Evolutionary conservation across 164 flowering plant species (phyloP), one percentile per base, ranked within the genome.

Genomic region (Magnolia sinica): DNA sequence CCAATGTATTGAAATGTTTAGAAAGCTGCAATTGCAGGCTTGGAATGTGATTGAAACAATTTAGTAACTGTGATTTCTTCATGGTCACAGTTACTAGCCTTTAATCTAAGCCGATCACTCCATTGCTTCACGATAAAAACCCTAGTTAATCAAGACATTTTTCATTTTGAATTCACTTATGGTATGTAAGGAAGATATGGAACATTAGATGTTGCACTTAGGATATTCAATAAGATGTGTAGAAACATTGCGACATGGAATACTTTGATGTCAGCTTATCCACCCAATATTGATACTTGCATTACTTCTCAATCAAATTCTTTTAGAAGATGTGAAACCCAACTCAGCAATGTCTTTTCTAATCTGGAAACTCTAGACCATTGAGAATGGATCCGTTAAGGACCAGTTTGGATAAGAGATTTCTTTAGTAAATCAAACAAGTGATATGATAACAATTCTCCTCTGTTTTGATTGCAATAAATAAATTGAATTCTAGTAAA

Each of bases 121-220:
- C 98, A 91, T 80, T 83, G 93, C 75, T 81, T 84, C 76, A 72
- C 80, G 8, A 76, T 89, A 11, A 91, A 85, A 79, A 76, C 22
- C 68, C 16, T 55, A 11, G 73, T 81, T 52, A 74, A 73, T 73
- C 87, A 82, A 52, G 78, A 81, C 76, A 71, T 78, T 68, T 89
- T 31, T 31, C 2, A 74, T 88, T 45, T 76, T 78, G 64, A 94
- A 92, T 85, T 87, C 94, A n/a, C 89, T 94, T 50, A 76, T 92
- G 91, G 82, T 70, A 83, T 91, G 91, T 91, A 93, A 78, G 94
- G 93, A 20, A 88, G 79, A 70, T 74, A 72, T 76, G 87, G 88
- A 27, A 81, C 86, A 66, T 72, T 90, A 67, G 71, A 70, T 37
- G 27, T 50, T 52, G 90, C 93, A 45, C 14, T 67, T 81, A 86